Base-by-base conservation (phyloP, 441 rosid species). In the Arabidopsis hybrid region DNA sequence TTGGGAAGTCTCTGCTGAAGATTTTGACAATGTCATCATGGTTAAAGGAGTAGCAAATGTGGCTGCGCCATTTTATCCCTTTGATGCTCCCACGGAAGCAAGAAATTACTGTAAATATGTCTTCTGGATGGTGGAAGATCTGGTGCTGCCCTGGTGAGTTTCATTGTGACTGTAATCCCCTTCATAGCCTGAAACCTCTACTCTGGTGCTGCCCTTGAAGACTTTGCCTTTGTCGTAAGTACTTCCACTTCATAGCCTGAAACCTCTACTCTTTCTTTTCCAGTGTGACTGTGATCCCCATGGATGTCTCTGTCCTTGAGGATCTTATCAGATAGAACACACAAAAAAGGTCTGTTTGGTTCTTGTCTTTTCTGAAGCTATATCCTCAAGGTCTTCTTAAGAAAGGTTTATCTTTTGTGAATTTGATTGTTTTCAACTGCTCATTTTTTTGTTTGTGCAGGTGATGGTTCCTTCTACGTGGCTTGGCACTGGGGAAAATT, bases 91-190 rank as follows among this genome's bases (percentile, higher is more conserved):
- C 93, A 29, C 88, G 71, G 43, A 86, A 86, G 84, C 94, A 74
- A 69, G 99, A 97, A 73, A 84, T 95, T 64, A 83, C 92, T 66
- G 93, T 95, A 45, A 95, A 95, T 70, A 78, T 88, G 85, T 95
- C 99, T 74, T 92, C 99, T 62, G 99, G 99, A 46, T 95, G 98
- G 98, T 21, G 99, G 99, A 76, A 78, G 98, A 81, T 92, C 98
- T 16, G 98, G 95, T 56, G 97, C 99, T 73, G 99, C 98, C 7
- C 85, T 91, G 96, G 98, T 95, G 83, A 82, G 71, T 78, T 74
- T 11, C 8, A 57, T 21, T 21, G 26, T 21, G 26, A 21, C 26
- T 21, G 26, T 21, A 21, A 21, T 21, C 26, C 26, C 26, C 26
- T 21, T 21, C 26, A 21, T 21, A 21, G 26, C 26, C 26, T 21